A percentile compares a stretch with the other conserved stretches of the same genome.
These are phyloP conservation scores for Lepidium aucheri DNA, from an alignment of 345 rosid genomes.

Conservation along the genomic window DNA sequence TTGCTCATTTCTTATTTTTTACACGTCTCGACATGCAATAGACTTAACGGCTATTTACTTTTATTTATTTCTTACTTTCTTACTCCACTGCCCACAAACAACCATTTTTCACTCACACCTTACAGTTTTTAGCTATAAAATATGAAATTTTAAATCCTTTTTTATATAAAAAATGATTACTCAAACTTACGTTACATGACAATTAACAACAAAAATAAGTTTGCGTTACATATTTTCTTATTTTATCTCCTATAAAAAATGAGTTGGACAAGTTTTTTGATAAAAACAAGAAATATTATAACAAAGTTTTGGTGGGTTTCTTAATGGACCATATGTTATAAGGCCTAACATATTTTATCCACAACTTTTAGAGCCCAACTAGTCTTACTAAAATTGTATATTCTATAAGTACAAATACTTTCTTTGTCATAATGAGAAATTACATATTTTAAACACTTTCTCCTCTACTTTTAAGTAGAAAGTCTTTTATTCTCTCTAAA, in stretches of 20 bases:
- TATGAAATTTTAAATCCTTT: neutral
- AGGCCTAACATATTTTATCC: neutral
- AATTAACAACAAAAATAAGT: too few relatives aligned
- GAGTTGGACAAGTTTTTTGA: neutral
- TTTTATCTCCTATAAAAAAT: neutral
- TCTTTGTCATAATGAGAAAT: neutral
- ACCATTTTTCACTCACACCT: neutral
- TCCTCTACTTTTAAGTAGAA: neutral
- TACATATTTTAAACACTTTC: neutral
- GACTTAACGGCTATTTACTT: constrained; percentile 37
- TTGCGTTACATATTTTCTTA: neutral
- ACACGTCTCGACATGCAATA: constrained; percentile 49
- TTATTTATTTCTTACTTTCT: neutral
- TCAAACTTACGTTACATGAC: neutral
- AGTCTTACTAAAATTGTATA: neutral
- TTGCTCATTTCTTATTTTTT: neutral
- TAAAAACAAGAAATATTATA: neutral
- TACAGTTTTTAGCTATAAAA: neutral
- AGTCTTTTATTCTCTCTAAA: neutral
- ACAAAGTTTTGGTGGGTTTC: neutral
- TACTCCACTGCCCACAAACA: neutral
- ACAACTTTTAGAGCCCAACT: neutral
- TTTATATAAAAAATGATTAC: neutral
- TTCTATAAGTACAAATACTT: neutral
- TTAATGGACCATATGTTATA: neutral